These are phyloP conservation scores for Penicillium manginii DNA, from an alignment of 495 filamentous ascomycete genomes.

Conservation along the genomic window DNA sequence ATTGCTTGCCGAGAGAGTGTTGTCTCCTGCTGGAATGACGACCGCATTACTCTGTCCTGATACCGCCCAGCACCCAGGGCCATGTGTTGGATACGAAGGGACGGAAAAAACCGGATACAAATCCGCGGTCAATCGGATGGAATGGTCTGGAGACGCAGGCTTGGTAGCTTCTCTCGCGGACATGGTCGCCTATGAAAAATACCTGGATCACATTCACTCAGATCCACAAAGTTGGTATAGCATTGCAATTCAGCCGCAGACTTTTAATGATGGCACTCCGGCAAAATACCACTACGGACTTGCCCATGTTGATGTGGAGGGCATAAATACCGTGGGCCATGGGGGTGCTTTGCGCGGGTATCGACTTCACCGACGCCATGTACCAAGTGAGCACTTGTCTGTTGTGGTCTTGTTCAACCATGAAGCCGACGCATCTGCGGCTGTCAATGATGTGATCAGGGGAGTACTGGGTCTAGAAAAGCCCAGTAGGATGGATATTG, in stretches of 20 bases:
- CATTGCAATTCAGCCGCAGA: constrained; percentile 15
- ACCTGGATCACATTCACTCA: constrained; percentile 24
- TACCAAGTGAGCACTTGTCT: constrained; percentile 28
- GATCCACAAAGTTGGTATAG: constrained; percentile 34
- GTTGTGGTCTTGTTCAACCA: constrained; percentile 37
- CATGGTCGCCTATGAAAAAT: constrained; percentile 41
- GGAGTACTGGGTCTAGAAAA: constrained; percentile 19
- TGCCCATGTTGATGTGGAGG: constrained; percentile 13
- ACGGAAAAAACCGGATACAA: constrained; percentile 24
- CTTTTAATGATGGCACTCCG: constrained; percentile 25
- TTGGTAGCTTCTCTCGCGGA: constrained; percentile 37
- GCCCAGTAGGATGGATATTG: neutral
- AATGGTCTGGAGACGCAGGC: constrained; percentile 43
- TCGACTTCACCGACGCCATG: constrained; percentile 34
- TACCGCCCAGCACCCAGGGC: constrained; percentile 30
- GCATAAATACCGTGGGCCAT: constrained; percentile 30
- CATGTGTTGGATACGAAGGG: constrained; percentile 40
- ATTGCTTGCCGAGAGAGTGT: constrained; percentile 30
- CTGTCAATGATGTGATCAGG: constrained; percentile 22
- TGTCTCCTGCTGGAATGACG: constrained; percentile 34
- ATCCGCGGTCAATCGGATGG: constrained; percentile 31
- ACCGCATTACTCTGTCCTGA: constrained; percentile 36
- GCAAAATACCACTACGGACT: constrained; percentile 35
- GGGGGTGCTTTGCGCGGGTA: constrained; percentile 40
- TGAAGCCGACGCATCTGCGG: constrained; percentile 22